Evolutionary conservation across 2,329 filamentous ascomycete species (phyloP).

Genomic region (Cadophora sp.): DNA sequence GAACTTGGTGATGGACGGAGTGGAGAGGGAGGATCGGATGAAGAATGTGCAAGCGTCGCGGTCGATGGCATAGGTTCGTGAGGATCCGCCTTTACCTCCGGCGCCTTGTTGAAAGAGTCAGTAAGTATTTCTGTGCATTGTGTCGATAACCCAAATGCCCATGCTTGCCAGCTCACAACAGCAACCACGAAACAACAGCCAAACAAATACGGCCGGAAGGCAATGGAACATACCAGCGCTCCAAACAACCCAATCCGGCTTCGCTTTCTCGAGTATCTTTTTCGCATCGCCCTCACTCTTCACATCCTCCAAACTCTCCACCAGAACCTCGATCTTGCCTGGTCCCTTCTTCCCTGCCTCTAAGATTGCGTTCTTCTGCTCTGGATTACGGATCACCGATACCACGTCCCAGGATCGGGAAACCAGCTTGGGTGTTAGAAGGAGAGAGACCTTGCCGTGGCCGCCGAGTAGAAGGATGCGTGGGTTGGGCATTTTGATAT

Average conservation of each 20-base stretch:
- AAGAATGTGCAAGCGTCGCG: slow-evolving; percentile 68
- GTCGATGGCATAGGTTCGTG: slow-evolving; percentile 65
- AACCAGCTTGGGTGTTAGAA: slow-evolving; percentile 79
- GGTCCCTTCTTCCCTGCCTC: slow-evolving; percentile 52
- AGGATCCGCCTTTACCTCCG: slow-evolving; percentile 63
- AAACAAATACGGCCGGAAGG: too few species aligned
- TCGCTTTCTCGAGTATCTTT: slow-evolving; percentile 64
- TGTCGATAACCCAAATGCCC: neutral
- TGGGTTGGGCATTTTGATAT: slow-evolving; percentile 22
- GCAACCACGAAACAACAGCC: neutral
- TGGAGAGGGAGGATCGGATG: slow-evolving; percentile 63
- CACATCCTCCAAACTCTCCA: slow-evolving; percentile 75
- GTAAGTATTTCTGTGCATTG: neutral
- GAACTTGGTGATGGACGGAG: slow-evolving; percentile 63
- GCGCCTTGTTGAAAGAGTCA: slow-evolving; percentile 50
- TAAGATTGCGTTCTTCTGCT: slow-evolving; percentile 69
- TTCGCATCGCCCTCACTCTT: slow-evolving; percentile 67
- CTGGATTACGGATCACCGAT: slow-evolving; percentile 76
- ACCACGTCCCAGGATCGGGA: slow-evolving; percentile 78
- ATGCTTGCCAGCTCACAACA: neutral
- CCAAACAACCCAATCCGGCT: slow-evolving; percentile 72
- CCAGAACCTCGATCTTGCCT: slow-evolving; percentile 71
- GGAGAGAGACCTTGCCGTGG: slow-evolving; percentile 79
- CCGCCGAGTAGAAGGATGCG: slow-evolving; percentile 69
- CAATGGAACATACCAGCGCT: slow-evolving; percentile 59